Base-by-base conservation (phyloP, 257 asterid genomes). In the Forsythia suspensa region DNA sequence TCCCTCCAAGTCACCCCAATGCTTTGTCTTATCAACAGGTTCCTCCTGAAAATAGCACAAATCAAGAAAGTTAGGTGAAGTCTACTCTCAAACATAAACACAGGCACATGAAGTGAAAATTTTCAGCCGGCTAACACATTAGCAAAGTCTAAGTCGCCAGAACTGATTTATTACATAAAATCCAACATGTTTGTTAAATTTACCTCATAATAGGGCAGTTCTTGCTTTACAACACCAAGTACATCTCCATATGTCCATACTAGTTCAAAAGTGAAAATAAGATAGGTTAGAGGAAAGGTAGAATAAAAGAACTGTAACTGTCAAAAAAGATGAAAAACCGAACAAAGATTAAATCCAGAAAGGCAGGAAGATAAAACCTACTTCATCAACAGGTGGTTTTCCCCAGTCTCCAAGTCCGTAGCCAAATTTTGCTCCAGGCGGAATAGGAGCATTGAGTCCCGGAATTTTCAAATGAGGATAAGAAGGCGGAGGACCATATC, bases 401-500 rank as follows among this genome's bases (percentile, higher is more conserved):
- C 99, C 98, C 99, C 97, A 93, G 77, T 93, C 98, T 77, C 97
- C 97, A 87, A 86, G 92, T 8, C 91, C 97, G 61, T 92, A 95
- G 76, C 99, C 99, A 85, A 95, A 95, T 86, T 90, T 95, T 73
- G 99, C 98, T 84, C 97, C 96, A 78, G 84, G 83, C 10, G 98
- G 98, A 82, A 95, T 93, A 75, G 99, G 98, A 21, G 99, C 94
- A 82, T 95, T 95, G 41, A 95, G 89, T 21, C 99, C 97, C 0
- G 97, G 97, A 79, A 95, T 92, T 84, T 93, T 95, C 46, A 93
- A 84, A 78, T 90, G 96, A 57, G 98, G 99, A 85, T 93, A 95
- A 44, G 98, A 95, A 48, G 99, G 97, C 80, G 99, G 97, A 68
- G 98, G 98, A 36, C 98, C 98, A 86, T 95, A 93, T 75, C 99